Evolutionary conservation across 352 stramenopile species (phyloP).

Genomic region (Phytophthora aleatoria): DNA sequence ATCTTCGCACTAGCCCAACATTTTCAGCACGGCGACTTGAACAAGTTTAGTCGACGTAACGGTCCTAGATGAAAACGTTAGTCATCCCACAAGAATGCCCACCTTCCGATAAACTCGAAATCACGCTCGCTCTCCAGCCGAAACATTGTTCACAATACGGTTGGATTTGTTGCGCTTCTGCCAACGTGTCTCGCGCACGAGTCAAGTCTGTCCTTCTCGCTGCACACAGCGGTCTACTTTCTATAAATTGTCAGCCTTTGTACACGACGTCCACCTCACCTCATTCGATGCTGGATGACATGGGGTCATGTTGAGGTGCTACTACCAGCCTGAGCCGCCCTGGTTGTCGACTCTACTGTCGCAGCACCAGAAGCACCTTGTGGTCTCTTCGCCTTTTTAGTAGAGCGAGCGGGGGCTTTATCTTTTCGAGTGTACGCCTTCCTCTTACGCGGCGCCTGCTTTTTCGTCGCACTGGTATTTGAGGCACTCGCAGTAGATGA

Average conservation of each 20-base stretch:
- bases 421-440: constrained; percentile 73
- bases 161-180: constrained; percentile 38
- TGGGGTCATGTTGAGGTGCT: constrained; percentile 25
- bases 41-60: constrained; percentile 18
- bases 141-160: constrained; percentile 35
- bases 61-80: constrained; percentile 4
- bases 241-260: constrained; percentile 29
- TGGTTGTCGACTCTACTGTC: constrained; percentile 5
- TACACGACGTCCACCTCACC: constrained; percentile 11
- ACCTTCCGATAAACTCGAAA: neutral
- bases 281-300: constrained; percentile 1
- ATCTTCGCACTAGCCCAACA: constrained; percentile 8
- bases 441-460: constrained; percentile 64
- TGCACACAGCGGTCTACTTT: constrained; percentile 25
- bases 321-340: neutral
- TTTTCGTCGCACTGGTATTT: constrained; percentile 15
- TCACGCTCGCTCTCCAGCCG: constrained; percentile 8
- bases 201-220: constrained; percentile 8
- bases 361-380: constrained; percentile 6
- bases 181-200: constrained; percentile 22
- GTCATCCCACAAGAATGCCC: constrained; percentile 1
- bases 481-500: constrained; percentile 15
- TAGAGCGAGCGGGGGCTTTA: constrained; percentile 35
- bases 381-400: constrained; percentile 59
- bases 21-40: neutral